phyloP scores from a whole-genome alignment of 192 early-diverging fungal genomes.

The Coemansia sp. region DNA sequence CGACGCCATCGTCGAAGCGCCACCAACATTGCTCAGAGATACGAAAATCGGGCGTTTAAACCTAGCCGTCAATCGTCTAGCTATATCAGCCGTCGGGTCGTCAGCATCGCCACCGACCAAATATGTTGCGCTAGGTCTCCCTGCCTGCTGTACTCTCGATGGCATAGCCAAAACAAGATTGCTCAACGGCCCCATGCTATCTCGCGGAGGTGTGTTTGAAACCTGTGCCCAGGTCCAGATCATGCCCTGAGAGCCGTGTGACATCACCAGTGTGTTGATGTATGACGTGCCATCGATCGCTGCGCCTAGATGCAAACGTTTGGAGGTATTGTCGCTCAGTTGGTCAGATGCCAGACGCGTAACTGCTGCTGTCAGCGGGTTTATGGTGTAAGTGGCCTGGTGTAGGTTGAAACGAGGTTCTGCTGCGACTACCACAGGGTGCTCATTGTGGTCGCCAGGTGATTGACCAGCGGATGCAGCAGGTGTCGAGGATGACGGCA shows the following conservation, averaged over 20 bases:
- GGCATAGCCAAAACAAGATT: conserved; percentile 48
- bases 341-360: conserved; percentile 9
- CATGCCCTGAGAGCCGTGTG: conserved; percentile 32
- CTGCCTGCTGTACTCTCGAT: conserved; percentile 10
- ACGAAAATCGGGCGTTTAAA: conserved; percentile 45
- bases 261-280: conserved; percentile 37
- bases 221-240: conserved; percentile 52
- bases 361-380: conserved; percentile 19
- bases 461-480: neutral
- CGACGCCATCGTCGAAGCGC: neutral
- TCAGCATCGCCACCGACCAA: conserved; percentile 28
- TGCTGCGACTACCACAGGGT: conserved; percentile 20
- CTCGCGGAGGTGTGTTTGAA: conserved; percentile 11
- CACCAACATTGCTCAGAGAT: conserved; percentile 29
- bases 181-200: conserved; percentile 13
- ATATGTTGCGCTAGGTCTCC: conserved; percentile 32
- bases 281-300: conserved; percentile 25
- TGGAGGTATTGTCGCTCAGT: neutral
- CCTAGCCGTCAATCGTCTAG: conserved; percentile 31
- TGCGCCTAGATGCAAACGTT: neutral
- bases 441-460: conserved; percentile 8
- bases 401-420: conserved; percentile 31
- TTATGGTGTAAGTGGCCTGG: conserved; percentile 34
- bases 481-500: no score
- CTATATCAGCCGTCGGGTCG: conserved; percentile 41